Evolutionary conservation across 441 rosid genomes (phyloP).

Genomic region (Euphorbia corollata): DNA sequence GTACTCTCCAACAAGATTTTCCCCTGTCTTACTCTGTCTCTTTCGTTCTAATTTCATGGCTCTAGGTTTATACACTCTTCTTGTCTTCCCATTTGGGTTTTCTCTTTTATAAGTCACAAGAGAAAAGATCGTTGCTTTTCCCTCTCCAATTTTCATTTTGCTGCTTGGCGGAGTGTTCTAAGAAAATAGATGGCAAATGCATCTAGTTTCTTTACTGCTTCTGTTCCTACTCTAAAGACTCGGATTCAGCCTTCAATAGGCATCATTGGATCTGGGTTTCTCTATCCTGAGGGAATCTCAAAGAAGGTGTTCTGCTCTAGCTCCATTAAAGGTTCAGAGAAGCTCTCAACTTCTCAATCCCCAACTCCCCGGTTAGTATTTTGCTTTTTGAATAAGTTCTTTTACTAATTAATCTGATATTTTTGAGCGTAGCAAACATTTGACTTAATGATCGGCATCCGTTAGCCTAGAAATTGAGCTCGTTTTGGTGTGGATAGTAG

Average conservation of each 20-base stretch:
- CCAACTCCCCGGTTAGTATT: constrained; percentile 50
- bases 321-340: constrained; percentile 39
- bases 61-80: constrained; percentile 10
- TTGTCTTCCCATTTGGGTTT: constrained; percentile 4
- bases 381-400: constrained; percentile 12
- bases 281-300: constrained; percentile 29
- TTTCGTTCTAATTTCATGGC: constrained; percentile 13
- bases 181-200: constrained; percentile 60
- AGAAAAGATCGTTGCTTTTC: constrained; percentile 25
- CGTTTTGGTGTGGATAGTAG: too few species aligned
- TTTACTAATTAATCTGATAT: not conserved
- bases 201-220: constrained; percentile 57
- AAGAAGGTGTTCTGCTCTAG: constrained; percentile 52
- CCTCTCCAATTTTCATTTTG: constrained; percentile 4
- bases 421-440: too few species aligned
- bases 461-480: too few species aligned
- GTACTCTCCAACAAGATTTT: constrained; percentile 35
- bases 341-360: constrained; percentile 47
- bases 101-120: constrained; percentile 13
- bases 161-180: constrained; percentile 4
- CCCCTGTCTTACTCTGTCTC: not conserved
- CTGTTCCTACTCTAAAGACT: constrained; percentile 43
- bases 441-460: too few species aligned
- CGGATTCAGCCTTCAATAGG: constrained; percentile 37
- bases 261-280: constrained; percentile 60